Evolutionary conservation across 805 yeast genomes (phyloP), one percentile per base, ranked within the genome.

Genomic region (Schwanniomyces polymorphus): DNA sequence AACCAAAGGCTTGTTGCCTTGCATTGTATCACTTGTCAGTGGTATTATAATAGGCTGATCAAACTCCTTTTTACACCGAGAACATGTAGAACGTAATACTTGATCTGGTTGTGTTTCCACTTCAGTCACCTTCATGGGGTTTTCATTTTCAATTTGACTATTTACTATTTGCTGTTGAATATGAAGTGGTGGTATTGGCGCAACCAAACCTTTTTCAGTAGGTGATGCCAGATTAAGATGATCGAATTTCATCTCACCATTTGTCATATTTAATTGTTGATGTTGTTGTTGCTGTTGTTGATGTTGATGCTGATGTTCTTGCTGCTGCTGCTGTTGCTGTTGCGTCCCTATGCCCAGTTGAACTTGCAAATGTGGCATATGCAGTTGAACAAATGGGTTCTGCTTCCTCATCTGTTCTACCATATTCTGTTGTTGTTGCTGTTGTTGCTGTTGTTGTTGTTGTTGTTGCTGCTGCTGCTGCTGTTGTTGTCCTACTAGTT

Each of bases 61-160:
- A 57, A 83, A 84, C 9, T 68, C 74, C 54, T 82, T 83, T 57
- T 82, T 82, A 57, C 89, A 84, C 44, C 88, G 61, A 2, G 82
- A 69, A 52, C 89, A 84, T 18, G 58, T 57, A 7, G 66, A 50
- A 55, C 70, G 58, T 50, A 60, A 61, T 63, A 55, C 59, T 54
- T 50, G 76, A 50, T 48, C 63, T 60, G 42, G 21, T 4, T 8
- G 40, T 16, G 44, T 25, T 26, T 44, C 47, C 6, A 40, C 41
- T 4, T 38, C 37, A 23, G 26, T 12, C 9, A 17, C 40, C 35
- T 44, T 44, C 12, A 44, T 26, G 16, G 3, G 26, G 8, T 25
- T 33, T 25, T 39, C 46, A 12, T 29, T 34, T 5, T 41, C 45
- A 5, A 21, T 27, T 25, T 38, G 46, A 35, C 50, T 47, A 47